Base-by-base conservation (phyloP, 108 stramenopile genomes). In the Skeletonema tropicum region DNA sequence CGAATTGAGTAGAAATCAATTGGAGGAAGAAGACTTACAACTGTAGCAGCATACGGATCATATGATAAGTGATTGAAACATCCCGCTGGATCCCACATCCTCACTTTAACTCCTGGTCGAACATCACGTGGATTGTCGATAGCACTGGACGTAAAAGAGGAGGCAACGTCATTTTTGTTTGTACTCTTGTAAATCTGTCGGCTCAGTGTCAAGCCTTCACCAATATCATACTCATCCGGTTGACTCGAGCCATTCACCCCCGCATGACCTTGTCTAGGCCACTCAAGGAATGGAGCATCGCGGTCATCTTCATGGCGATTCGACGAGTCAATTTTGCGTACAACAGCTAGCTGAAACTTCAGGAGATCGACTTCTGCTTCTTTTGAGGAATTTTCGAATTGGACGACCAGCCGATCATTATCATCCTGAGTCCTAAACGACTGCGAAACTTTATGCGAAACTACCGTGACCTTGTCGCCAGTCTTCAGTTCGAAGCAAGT, bases 321-420 rank as follows among this genome's bases (percentile, higher is more conserved):
- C n/a, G 23, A 12, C 14, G 67, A 12, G 21, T 21, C 8, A 11
- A 38, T 48, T 69, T 59, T 72, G n/a, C 73, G 66, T 10, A 73
- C 45, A 57, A 83, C 73, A 38, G 77, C 70, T 25, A 68, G 32
- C 68, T 83, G 82, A 23, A 83, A 62, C 30, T 83, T 78, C 48
- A 66, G 25, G 17, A 66, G 65, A 66, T 66, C 65, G 25, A 66
- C 12, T 26, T 66, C 65, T 52, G 25, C 15, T 66, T 14, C 49
- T 26, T 52, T 66, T 49, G 14, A 21, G 14, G 65, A 26, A 15
- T 66, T 19, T 33, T 25, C 49, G 23, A 55, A 55, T 55, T 55
- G 23, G 17, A 55, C 52, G 52, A 55, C 52, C 52, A 55, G 9
- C 19, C 52, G 52, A 8, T 71, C 71, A n/a, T 71, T 41, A 57